Percentiles rank a stretch among this genome's conserved stretches.
These are phyloP conservation scores for Candida sanyaensis DNA, from an alignment of 1,139 yeast genomes.

Conservation along the genomic window DNA sequence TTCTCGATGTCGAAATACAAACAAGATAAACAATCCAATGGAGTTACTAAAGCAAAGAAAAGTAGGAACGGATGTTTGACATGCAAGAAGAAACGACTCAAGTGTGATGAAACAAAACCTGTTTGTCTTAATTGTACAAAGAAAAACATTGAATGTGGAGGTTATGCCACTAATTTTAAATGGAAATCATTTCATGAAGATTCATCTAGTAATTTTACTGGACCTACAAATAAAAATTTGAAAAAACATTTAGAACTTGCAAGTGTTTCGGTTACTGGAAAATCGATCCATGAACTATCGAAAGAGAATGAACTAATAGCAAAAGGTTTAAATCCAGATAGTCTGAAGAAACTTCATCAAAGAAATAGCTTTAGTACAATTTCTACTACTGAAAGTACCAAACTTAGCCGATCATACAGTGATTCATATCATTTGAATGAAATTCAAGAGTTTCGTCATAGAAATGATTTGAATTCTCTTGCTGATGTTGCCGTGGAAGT, in stretches of 20 bases:
- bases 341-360: conserved; percentile 15
- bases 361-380: conserved; percentile 7
- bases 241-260: conserved; percentile 54
- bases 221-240: conserved; percentile 16
- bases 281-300: conserved; percentile 48
- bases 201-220: background rate
- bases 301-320: conserved; percentile 50
- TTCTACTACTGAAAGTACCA: background rate
- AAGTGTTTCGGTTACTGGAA: conserved; percentile 55
- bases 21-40: background rate
- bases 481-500: conserved; percentile 35
- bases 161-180: conserved; percentile 63
- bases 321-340: conserved; percentile 48
- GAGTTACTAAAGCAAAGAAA: conserved; percentile 22
- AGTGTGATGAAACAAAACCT: conserved; percentile 89
- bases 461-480: conserved; percentile 24
- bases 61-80: conserved; percentile 87
- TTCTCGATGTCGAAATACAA: background rate
- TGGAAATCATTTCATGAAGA: conserved; percentile 55
- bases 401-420: conserved; percentile 1
- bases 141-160: conserved; percentile 75
- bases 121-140: conserved; percentile 74
- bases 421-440: background rate
- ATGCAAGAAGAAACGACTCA: conserved; percentile 84
- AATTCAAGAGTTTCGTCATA: background rate